Percentiles rank a stretch among this genome's conserved stretches.
Conservation (phyloP, 2,329 filamentous ascomycete genomes). For the Curvularia spicifera region DNA sequence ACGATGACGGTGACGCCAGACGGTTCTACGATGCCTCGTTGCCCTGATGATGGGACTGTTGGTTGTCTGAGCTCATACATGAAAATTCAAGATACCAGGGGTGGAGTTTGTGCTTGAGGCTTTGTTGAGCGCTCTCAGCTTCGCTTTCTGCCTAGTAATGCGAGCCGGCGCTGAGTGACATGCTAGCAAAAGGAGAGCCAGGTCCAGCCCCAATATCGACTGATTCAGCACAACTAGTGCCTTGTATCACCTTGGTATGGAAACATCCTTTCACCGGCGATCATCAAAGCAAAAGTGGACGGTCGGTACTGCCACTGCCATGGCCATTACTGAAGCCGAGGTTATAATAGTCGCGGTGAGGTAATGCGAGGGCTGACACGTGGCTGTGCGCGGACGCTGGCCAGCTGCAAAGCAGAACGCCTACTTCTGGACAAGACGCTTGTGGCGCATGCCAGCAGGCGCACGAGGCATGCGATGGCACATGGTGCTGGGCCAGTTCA, state of each 20-base stretch:
- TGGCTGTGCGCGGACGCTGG: background rate
- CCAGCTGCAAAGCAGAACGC: background rate
- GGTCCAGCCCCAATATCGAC: conserved; percentile 28
- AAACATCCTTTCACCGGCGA: conserved; percentile 23
- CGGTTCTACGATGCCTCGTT: conserved; percentile 1
- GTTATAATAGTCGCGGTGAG: conserved; percentile 29
- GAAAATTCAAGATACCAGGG: background rate
- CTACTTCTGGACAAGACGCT: background rate
- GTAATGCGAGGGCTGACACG: conserved; percentile 26
- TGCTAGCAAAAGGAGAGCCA: conserved; percentile 15
- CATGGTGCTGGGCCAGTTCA: background rate
- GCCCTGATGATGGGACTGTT: conserved; percentile 2
- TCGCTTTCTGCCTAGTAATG: background rate
- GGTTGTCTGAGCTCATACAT: conserved; percentile 11
- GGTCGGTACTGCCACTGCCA: background rate
- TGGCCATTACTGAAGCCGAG: conserved; percentile 30
- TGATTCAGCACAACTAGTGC: conserved; percentile 21
- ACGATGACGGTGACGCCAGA: conserved; percentile 13
- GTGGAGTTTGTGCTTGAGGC: background rate
- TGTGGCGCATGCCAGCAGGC: background rate
- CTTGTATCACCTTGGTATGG: conserved; percentile 25
- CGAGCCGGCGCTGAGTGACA: background rate
- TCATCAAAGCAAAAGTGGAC: conserved; percentile 11
- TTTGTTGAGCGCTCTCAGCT: background rate
- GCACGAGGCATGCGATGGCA: background rate